A percentile compares a stretch with the other conserved stretches of the same genome.
Evolutionary conservation across 306 rosid species (phyloP).

Genomic region (Cucumis melo): DNA sequence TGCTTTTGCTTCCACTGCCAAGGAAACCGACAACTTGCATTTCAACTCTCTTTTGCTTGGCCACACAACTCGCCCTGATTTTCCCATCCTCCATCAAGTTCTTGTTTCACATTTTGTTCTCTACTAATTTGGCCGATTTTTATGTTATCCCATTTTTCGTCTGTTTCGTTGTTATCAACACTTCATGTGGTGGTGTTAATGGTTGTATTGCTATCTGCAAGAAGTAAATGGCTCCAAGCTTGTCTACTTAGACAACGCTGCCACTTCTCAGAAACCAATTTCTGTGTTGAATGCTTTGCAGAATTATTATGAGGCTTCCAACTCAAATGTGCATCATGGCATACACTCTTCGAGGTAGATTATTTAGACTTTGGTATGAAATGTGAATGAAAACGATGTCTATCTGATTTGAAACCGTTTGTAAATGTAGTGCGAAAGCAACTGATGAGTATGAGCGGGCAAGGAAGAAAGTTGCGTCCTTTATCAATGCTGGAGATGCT

Average conservation of each 20-base stretch:
- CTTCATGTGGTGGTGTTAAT: neutral
- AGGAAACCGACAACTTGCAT: neutral
- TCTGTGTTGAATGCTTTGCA: conserved; percentile 61
- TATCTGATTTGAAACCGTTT: neutral
- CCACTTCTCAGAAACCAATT: conserved; percentile 85
- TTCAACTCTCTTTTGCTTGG: conserved; percentile 31
- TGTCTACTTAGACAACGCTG: conserved; percentile 90
- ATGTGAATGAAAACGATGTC: neutral
- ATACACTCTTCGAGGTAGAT: conserved; percentile 74
- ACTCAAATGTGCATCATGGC: conserved; percentile 93
- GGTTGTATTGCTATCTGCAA: conserved; percentile 19
- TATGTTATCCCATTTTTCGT: neutral
- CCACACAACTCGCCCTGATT: conserved; percentile 37
- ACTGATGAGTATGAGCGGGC: conserved; percentile 85
- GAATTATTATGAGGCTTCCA: conserved; percentile 59
- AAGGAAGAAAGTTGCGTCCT: conserved; percentile 69
- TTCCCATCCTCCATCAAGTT: conserved; percentile 62
- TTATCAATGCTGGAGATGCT: conserved; percentile 67
- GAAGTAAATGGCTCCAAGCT: conserved; percentile 89
- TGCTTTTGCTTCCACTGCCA: conserved; percentile 8
- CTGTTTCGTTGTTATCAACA: neutral
- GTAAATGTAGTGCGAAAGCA: conserved; percentile 55
- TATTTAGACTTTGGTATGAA: neutral
- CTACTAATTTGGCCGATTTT: neutral
- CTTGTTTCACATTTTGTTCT: neutral